Percentiles rank a stretch among this genome's conserved stretches.
Evolutionary conservation across 805 yeast species (phyloP).

Genomic region (Metschnikowia kofuensis): DNA sequence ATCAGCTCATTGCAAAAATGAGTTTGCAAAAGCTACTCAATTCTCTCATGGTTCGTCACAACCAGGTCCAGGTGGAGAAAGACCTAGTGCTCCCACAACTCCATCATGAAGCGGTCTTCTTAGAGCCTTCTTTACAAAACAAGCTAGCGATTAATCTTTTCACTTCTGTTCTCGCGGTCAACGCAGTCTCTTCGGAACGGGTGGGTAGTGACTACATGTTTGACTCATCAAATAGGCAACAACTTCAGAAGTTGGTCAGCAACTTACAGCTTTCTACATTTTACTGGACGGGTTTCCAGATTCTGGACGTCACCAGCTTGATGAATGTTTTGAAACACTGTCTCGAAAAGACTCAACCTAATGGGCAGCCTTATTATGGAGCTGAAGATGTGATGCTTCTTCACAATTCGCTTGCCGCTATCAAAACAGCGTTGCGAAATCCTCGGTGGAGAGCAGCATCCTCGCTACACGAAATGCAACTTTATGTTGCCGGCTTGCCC

Average conservation of each 20-base stretch:
- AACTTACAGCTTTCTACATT: constrained; percentile 67
- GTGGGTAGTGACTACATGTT: constrained; percentile 70
- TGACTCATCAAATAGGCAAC: constrained; percentile 53
- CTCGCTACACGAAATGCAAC: constrained; percentile 64
- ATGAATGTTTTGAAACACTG: constrained; percentile 47
- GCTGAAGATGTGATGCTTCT: constrained; percentile 41
- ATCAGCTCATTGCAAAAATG: constrained; percentile 37
- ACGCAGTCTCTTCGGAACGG: constrained; percentile 72
- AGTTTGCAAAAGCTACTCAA: constrained; percentile 43
- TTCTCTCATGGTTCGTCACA: constrained; percentile 55
- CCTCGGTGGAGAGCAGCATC: constrained; percentile 57
- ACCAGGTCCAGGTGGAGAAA: constrained; percentile 48
- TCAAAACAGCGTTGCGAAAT: constrained; percentile 50
- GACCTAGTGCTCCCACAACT: constrained; percentile 59
- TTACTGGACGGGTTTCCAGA: constrained; percentile 72
- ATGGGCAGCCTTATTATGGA: constrained; percentile 26
- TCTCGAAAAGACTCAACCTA: constrained; percentile 32
- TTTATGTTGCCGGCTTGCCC: constrained; percentile 48
- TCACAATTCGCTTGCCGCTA: constrained; percentile 40
- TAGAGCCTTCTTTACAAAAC: constrained; percentile 64
- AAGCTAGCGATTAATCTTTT: constrained; percentile 60
- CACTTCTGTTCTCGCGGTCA: constrained; percentile 64
- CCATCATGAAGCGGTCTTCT: constrained; percentile 54
- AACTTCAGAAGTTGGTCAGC: constrained; percentile 53
- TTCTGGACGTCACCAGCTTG: constrained; percentile 54